Percentiles rank a stretch among this genome's conserved stretches.
phyloP scores from a whole-genome alignment of 2,329 filamentous ascomycete genomes.

The Penicillium sclerotiorum region DNA sequence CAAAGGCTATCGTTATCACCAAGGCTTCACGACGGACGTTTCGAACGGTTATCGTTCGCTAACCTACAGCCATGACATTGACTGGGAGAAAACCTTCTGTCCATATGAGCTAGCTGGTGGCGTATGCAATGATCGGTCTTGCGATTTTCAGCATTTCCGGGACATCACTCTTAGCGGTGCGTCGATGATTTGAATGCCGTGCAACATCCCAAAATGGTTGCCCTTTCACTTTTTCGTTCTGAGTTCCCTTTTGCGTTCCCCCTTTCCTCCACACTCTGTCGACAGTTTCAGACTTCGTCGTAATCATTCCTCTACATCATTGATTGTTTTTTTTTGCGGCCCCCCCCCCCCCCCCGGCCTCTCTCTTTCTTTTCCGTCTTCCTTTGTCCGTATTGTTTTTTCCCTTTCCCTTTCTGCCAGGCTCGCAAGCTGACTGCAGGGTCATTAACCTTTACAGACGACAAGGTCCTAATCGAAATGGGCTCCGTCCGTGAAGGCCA shows the following conservation, averaged over 20 bases:
- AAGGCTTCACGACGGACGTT: constrained; percentile 69
- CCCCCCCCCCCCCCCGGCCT: constrained; percentile 6
- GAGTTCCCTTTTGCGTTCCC: constrained; percentile 18
- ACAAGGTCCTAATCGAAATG: constrained; percentile 55
- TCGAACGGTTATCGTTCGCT: constrained; percentile 80
- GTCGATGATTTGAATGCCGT: constrained; percentile 50
- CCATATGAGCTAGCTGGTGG: constrained; percentile 71
- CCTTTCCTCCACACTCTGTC: neutral
- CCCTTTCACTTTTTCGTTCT: constrained; percentile 23
- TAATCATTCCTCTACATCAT: constrained; percentile 8
- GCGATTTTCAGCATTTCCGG: constrained; percentile 78
- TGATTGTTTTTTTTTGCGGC: constrained; percentile 1
- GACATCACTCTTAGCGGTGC: constrained; percentile 74
- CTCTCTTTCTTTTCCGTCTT: neutral
- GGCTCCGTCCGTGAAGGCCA: constrained; percentile 50
- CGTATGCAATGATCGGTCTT: constrained; percentile 73
- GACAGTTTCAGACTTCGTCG: too few relatives aligned
- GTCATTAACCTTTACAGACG: constrained; percentile 48
- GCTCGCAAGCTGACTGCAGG: constrained; percentile 45
- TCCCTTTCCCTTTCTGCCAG: constrained; percentile 26
- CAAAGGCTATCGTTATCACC: constrained; percentile 87
- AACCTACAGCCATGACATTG: constrained; percentile 91
- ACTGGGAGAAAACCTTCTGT: constrained; percentile 73
- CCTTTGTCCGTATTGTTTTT: constrained; percentile 20
- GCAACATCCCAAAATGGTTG: constrained; percentile 25